These are phyloP conservation scores for Straminergon stramineum DNA, from an alignment of 225 moss, liverwort and hornwort genomes.

Conservation along the genomic window DNA sequence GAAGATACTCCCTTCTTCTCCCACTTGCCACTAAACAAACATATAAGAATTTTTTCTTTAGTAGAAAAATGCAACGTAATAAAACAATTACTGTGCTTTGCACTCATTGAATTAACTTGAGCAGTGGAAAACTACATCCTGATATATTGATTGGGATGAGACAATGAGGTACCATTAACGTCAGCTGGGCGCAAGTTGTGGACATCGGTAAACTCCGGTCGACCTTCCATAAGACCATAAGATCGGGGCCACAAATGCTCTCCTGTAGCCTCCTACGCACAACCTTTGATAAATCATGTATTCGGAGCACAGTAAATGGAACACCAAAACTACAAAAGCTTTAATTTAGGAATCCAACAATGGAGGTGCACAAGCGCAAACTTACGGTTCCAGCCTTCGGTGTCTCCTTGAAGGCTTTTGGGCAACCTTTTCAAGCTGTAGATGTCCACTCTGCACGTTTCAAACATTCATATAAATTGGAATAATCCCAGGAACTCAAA, in stretches of 20 bases:
- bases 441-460: slow-evolving; percentile 66
- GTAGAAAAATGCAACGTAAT: background rate
- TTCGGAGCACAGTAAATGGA: background rate
- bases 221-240: slow-evolving; percentile 57
- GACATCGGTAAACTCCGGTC: slow-evolving; percentile 77
- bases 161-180: slow-evolving; percentile 40
- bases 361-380: background rate
- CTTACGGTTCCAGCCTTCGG: slow-evolving; percentile 86
- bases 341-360: background rate
- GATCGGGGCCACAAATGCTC: slow-evolving; percentile 96
- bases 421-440: slow-evolving; percentile 61
- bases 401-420: slow-evolving; percentile 52
- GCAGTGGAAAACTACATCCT: background rate
- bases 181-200: slow-evolving; percentile 93
- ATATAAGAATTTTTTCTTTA: too few relatives aligned
- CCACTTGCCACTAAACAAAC: background rate
- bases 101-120: background rate
- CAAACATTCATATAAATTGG: background rate
- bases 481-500: background rate
- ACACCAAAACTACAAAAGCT: background rate
- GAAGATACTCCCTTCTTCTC: background rate
- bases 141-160: background rate
- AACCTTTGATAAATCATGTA: background rate
- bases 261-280: slow-evolving; percentile 49
- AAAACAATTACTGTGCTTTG: background rate